These are phyloP conservation scores for Aspergillus wentii DNA, from an alignment of 495 filamentous ascomycete species.

Conservation along the genomic window DNA sequence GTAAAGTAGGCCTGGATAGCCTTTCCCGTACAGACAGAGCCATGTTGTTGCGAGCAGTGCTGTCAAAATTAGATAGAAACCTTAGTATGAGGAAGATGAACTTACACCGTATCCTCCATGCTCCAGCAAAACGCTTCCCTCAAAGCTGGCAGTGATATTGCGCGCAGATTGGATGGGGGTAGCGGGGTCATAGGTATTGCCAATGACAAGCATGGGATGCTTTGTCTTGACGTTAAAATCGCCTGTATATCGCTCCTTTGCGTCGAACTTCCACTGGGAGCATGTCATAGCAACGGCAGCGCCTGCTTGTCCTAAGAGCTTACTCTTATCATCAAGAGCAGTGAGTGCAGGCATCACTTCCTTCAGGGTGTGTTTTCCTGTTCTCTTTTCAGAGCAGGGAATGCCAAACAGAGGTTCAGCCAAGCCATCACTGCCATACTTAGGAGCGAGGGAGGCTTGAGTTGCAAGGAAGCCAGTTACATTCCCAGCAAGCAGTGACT, in stretches of 20 bases:
- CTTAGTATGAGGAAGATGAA: too few relatives aligned
- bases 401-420: slow-evolving; percentile 1
- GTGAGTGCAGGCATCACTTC: slow-evolving; percentile 15
- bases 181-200: slow-evolving; percentile 33
- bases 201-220: slow-evolving; percentile 38
- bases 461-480: slow-evolving; percentile 1
- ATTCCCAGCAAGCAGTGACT: slow-evolving; percentile 17
- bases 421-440: neutral
- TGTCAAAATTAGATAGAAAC: too few relatives aligned
- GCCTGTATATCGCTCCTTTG: slow-evolving; percentile 34
- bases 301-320: slow-evolving; percentile 11
- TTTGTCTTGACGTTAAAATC: slow-evolving; percentile 37
- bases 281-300: slow-evolving; percentile 20
- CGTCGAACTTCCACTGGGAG: slow-evolving; percentile 34
- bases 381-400: slow-evolving; percentile 1
- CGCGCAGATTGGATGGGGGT: slow-evolving; percentile 38
- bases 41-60: slow-evolving; percentile 27
- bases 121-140: slow-evolving; percentile 36
- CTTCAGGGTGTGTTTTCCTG: slow-evolving; percentile 9
- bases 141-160: slow-evolving; percentile 37
- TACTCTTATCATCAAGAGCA: slow-evolving; percentile 4
- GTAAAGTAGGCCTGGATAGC: slow-evolving; percentile 26
- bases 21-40: slow-evolving; percentile 30
- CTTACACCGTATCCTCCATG: slow-evolving; percentile 34
- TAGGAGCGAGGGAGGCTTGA: too few relatives aligned